Conservation (phyloP, 345 rosid genomes). For the Populus davidiana region DNA sequence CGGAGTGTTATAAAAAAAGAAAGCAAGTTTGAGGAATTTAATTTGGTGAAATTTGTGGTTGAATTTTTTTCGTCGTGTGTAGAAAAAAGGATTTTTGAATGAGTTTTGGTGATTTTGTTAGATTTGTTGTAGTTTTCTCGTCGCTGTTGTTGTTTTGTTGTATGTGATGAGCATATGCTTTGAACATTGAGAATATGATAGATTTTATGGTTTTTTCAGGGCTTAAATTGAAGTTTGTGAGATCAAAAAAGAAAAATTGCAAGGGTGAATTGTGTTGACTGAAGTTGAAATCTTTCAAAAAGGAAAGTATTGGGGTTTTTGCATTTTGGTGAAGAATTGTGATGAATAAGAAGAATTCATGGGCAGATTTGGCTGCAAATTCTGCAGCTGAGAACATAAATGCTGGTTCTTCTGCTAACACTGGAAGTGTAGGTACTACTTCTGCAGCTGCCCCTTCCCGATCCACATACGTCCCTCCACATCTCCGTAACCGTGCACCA, state of each 20-base stretch:
- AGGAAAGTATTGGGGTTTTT: slow-evolving; percentile 1
- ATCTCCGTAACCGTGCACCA: slow-evolving; percentile 63
- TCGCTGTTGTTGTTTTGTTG: neutral
- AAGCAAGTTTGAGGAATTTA: neutral
- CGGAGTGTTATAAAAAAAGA: neutral
- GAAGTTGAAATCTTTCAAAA: slow-evolving; percentile 5
- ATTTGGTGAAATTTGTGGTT: neutral
- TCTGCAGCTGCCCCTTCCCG: slow-evolving; percentile 34
- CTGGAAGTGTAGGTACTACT: slow-evolving; percentile 32
- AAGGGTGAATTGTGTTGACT: slow-evolving; percentile 3
- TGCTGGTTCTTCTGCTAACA: slow-evolving; percentile 44
- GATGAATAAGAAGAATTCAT: slow-evolving; percentile 67
- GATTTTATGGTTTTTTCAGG: slow-evolving; percentile 17
- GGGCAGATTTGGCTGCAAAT: slow-evolving; percentile 95
- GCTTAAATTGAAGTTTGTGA: neutral
- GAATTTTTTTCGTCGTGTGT: neutral
- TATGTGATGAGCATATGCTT: neutral
- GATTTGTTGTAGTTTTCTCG: too few relatives aligned
- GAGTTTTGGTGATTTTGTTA: too few relatives aligned
- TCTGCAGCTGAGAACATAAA: slow-evolving; percentile 69
- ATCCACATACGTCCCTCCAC: slow-evolving; percentile 79
- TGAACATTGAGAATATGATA: neutral
- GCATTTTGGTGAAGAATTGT: slow-evolving; percentile 22
- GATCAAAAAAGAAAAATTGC: neutral
- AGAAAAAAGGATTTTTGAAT: neutral